These are phyloP conservation scores for Phaseolus coccineus DNA, from an alignment of 331 rosid genomes.

Conservation along the genomic window DNA sequence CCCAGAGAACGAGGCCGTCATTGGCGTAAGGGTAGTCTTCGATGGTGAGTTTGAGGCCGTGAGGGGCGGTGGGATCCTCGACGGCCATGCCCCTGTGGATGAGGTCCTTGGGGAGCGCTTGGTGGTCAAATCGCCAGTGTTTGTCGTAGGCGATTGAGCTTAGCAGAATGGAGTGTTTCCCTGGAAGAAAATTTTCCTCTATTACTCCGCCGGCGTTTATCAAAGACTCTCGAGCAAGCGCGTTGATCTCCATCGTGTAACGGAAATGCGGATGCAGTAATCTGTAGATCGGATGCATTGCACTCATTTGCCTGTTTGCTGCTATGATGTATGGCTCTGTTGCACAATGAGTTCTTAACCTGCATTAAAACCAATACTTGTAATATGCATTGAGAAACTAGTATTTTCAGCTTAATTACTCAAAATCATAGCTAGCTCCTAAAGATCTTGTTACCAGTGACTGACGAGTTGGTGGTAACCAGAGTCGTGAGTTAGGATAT, in stretches of 20 bases:
- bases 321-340: slow-evolving; percentile 86
- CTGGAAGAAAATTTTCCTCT: slow-evolving; percentile 64
- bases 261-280: slow-evolving; percentile 84
- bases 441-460: slow-evolving; percentile 62
- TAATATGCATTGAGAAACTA: too few relatives aligned
- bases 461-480: slow-evolving; percentile 87
- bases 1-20: slow-evolving; percentile 79
- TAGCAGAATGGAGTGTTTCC: slow-evolving; percentile 59
- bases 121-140: slow-evolving; percentile 78
- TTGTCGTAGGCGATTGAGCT: slow-evolving; percentile 72
- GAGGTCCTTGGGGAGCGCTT: slow-evolving; percentile 82
- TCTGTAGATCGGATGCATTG: slow-evolving; percentile 83
- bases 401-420: too few relatives aligned
- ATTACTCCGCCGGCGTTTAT: slow-evolving; percentile 71
- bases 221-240: slow-evolving; percentile 73
- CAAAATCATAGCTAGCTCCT: too few relatives aligned
- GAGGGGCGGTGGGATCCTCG: slow-evolving; percentile 65
- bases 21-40: slow-evolving; percentile 80
- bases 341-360: slow-evolving; percentile 80
- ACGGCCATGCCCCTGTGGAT: slow-evolving; percentile 76
- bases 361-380: slow-evolving; percentile 13
- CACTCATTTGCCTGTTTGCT: slow-evolving; percentile 74
- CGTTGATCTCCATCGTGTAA: slow-evolving; percentile 92
- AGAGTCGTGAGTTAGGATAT: slow-evolving; percentile 85
- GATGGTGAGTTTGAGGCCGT: slow-evolving; percentile 68